Conservation (phyloP, 2,329 filamentous ascomycete genomes). For the Bipolaris zeicola region DNA sequence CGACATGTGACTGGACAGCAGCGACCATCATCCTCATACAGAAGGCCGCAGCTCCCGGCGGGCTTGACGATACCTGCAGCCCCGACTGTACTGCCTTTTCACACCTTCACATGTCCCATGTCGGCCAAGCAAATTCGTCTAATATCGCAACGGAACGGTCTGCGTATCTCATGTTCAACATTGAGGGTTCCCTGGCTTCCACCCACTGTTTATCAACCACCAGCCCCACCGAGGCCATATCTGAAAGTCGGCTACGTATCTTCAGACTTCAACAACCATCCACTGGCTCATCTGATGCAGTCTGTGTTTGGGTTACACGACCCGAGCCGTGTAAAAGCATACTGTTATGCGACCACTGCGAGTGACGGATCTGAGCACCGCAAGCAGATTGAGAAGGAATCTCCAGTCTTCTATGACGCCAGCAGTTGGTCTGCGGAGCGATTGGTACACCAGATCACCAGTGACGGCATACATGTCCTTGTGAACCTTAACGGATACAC, state of each 20-base stretch:
- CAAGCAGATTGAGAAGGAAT: slow-evolving; percentile 89
- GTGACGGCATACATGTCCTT: slow-evolving; percentile 89
- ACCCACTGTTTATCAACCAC: slow-evolving; percentile 79
- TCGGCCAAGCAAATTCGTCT: slow-evolving; percentile 88
- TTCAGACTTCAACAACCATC: slow-evolving; percentile 98
- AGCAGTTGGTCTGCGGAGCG: slow-evolving; percentile 84
- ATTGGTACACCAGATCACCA: slow-evolving; percentile 82
- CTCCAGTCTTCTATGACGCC: slow-evolving; percentile 87
- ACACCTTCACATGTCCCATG: slow-evolving; percentile 94
- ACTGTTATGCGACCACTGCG: slow-evolving; percentile 93
- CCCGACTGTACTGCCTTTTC: slow-evolving; percentile 93
- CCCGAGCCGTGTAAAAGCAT: slow-evolving; percentile 73
- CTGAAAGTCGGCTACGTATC: slow-evolving; percentile 96
- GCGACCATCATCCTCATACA: slow-evolving; percentile 65
- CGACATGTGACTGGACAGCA: slow-evolving; percentile 67
- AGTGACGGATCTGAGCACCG: slow-evolving; percentile 90
- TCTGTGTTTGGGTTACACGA: slow-evolving; percentile 95
- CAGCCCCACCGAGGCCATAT: slow-evolving; percentile 77
- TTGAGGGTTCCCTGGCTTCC: slow-evolving; percentile 87
- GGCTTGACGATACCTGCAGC: slow-evolving; percentile 80
- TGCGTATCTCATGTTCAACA: slow-evolving; percentile 90
- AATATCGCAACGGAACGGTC: slow-evolving; percentile 93
- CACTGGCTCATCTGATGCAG: slow-evolving; percentile 96
- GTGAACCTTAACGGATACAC: slow-evolving; percentile 99
- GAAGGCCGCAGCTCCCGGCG: slow-evolving; percentile 73